phyloP scores from a whole-genome alignment of 208 protist genomes.

The Leishmania braziliensis region DNA sequence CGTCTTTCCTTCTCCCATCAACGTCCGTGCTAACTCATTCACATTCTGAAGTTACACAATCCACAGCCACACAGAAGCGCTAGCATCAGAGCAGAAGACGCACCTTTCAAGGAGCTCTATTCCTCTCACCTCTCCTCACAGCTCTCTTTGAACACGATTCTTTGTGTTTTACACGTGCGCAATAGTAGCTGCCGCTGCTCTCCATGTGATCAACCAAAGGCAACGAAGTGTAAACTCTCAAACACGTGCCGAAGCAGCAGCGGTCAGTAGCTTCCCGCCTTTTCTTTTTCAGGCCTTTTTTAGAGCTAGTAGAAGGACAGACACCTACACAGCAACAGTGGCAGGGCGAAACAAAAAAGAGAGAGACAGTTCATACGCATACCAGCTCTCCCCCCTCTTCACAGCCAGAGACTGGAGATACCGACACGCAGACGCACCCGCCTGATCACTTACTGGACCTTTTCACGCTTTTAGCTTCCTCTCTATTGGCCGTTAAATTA shows the following conservation, averaged over 20 bases:
- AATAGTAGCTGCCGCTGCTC: not conserved
- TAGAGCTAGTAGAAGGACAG: not conserved
- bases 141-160: not conserved
- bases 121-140: not conserved
- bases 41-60: not conserved
- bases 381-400: not conserved
- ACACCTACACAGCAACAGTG: not conserved
- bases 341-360: not conserved
- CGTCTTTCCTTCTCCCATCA: not conserved
- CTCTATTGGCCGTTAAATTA: not conserved
- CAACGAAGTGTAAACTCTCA: not conserved
- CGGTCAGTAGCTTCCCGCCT: not conserved
- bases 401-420: not conserved
- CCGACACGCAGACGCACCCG: not conserved
- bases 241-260: not conserved
- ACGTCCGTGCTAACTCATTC: not conserved
- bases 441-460: not conserved
- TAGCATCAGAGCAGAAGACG: not conserved
- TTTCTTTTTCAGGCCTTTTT: not conserved
- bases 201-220: not conserved
- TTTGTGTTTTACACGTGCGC: not conserved
- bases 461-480: not conserved
- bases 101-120: not conserved
- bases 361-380: not conserved
- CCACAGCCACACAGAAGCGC: not conserved